Percentiles rank a stretch among this genome's conserved stretches.
Conservation (phyloP, 208 protist species). For the Crithidia expoeki region DNA sequence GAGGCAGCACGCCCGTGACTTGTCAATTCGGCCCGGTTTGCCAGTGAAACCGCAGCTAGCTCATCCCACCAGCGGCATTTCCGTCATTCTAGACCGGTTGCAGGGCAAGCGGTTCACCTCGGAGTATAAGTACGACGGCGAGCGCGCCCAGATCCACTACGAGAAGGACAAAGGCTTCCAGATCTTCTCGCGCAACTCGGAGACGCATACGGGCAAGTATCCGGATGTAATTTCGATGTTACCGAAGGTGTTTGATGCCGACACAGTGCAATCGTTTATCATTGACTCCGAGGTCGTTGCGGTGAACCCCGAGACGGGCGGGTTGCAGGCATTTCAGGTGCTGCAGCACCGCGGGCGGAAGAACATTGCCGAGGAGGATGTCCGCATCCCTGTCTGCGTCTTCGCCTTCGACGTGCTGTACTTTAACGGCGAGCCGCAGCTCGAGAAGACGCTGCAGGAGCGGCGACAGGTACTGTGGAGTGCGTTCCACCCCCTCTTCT, state of each 20-base stretch:
- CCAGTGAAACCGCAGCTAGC: constrained; percentile 99
- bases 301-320: constrained; percentile 85
- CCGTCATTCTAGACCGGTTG: constrained; percentile 84
- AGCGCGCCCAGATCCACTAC: constrained; percentile 97
- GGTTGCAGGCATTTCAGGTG: constrained; percentile 97
- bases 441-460: constrained; percentile 83
- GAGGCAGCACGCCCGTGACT: constrained; percentile 37
- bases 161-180: constrained; percentile 67
- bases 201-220: constrained; percentile 98
- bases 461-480: constrained; percentile 82
- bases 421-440: constrained; percentile 95
- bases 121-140: constrained; percentile 99
- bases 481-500: constrained; percentile 69
- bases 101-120: constrained; percentile 95
- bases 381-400: constrained; percentile 98
- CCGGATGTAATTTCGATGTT: constrained; percentile 96
- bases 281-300: constrained; percentile 99
- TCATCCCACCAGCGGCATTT: constrained; percentile 96
- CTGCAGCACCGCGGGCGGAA: constrained; percentile 89
- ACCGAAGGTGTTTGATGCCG: constrained; percentile 50
- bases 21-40: constrained; percentile 90
- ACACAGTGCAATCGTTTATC: constrained; percentile 95
- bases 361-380: constrained; percentile 89
- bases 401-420: constrained; percentile 99
- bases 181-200: constrained; percentile 98